These are phyloP conservation scores for Pleurotus tuoliensis DNA, from an alignment of 768 basidiomycete genomes.

Conservation along the genomic window DNA sequence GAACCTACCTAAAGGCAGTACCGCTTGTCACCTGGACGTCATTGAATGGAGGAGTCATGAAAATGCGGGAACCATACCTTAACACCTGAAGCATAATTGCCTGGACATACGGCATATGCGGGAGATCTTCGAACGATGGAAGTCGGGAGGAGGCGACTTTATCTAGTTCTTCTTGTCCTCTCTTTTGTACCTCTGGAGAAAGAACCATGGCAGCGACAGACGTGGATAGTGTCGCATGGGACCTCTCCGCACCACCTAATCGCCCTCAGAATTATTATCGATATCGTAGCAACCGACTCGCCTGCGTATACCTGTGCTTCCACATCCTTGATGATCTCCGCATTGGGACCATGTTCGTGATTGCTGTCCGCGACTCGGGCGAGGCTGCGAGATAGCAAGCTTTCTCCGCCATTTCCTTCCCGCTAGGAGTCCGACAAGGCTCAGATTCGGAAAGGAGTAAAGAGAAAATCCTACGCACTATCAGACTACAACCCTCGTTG, in stretches of 20 bases:
- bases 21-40: constrained; percentile 10
- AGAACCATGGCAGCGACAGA: constrained; percentile 27
- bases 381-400: no score
- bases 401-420: no score
- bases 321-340: not conserved
- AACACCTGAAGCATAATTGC: constrained; percentile 10
- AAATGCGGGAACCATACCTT: not conserved
- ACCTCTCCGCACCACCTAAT: not conserved
- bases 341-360: not conserved
- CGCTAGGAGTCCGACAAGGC: no score
- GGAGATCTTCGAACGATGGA: constrained; percentile 21
- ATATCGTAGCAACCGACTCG: not conserved
- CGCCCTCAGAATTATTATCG: not conserved
- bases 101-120: constrained; percentile 9
- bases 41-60: not conserved
- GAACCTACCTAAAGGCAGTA: constrained; percentile 12
- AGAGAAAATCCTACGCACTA: no score
- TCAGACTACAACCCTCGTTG: no score
- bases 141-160: constrained; percentile 19
- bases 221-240: not conserved
- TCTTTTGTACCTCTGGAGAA: constrained; percentile 26
- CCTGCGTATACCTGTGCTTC: not conserved
- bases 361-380: no score
- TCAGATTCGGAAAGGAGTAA: no score
- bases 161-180: constrained; percentile 26